phyloP scores from a whole-genome alignment of 495 filamentous ascomycete genomes.

The Penicillium lagena region DNA sequence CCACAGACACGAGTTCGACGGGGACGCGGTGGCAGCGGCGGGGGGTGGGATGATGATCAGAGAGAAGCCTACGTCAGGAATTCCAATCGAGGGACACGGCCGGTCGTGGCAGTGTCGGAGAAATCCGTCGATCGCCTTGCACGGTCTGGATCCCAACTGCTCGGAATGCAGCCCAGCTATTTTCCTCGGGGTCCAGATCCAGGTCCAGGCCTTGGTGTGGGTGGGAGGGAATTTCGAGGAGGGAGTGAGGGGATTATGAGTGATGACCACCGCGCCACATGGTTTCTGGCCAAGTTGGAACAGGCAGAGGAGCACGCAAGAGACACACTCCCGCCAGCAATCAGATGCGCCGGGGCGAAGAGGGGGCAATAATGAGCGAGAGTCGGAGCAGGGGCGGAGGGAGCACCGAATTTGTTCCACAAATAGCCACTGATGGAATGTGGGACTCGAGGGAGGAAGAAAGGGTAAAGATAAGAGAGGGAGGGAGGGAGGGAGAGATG shows the following conservation, averaged over 20 bases:
- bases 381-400: constrained; percentile 2
- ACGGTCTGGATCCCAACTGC: constrained; percentile 15
- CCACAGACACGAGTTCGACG: neutral
- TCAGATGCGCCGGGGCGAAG: neutral
- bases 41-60: neutral
- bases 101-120: neutral
- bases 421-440: constrained; percentile 3
- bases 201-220: neutral
- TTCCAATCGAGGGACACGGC: constrained; percentile 10
- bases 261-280: constrained; percentile 26
- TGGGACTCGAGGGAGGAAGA: constrained; percentile 5
- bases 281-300: constrained; percentile 20
- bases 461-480: constrained; percentile 1
- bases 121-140: neutral
- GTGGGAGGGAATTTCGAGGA: constrained; percentile 11
- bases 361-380: neutral
- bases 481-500: neutral
- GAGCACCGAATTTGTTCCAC: neutral
- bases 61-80: constrained; percentile 4
- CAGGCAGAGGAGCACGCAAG: constrained; percentile 7
- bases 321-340: constrained; percentile 5
- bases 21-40: constrained; percentile 1
- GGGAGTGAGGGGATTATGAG: constrained; percentile 23
- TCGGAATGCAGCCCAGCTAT: constrained; percentile 1
- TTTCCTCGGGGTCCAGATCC: too few relatives aligned